Base-by-base conservation (phyloP, 768 basidiomycete species). In the Mycena chlorophos region DNA sequence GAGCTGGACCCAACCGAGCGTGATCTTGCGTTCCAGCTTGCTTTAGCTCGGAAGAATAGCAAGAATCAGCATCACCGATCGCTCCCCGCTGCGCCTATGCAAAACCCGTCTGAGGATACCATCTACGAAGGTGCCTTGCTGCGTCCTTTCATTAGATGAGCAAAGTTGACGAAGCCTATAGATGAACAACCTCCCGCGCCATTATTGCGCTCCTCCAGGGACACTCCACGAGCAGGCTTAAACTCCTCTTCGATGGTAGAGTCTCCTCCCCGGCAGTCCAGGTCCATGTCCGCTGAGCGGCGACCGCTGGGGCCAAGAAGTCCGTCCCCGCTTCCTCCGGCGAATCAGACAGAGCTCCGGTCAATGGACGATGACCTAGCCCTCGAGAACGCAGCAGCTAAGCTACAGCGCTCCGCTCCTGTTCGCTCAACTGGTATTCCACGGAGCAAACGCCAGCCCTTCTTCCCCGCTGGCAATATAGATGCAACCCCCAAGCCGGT, bases 21-120 rank as follows among this genome's bases (percentile, higher is more conserved):
- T 62, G 89, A 95, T 66, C 75, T 96, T 51, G 80, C 86, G 20
- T 77, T 83, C 73, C 86, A 88, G 46, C 72, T 97, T 49, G 91
- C 91, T 58, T 74, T 96, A 47, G 94, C 94, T 4, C 77, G 91
- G 57, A 81, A 82, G 61, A 97, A 97, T 67, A 92, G 91, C 67
- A 78, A 86, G 65, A 89, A 80, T 68, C 91, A 93, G 62, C 79
- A 82, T 55, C 79, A 76, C 17, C 79, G 79, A 46, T 66, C 73
- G 40, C 55, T 74, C 10, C 62, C 69, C 42, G 62, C 74, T 42
- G 60, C 80, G 51, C 64, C 73, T 5, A 64, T 79, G 61, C 81
- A 83, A 16, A 70, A 65, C 25, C 76, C 81, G 3, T 66, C 79
- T 16, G 86, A 87, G 61, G 81, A 82, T 26, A 88, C 85, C 2